Conservation (phyloP, 306 rosid genomes). For the Morella rubra region DNA sequence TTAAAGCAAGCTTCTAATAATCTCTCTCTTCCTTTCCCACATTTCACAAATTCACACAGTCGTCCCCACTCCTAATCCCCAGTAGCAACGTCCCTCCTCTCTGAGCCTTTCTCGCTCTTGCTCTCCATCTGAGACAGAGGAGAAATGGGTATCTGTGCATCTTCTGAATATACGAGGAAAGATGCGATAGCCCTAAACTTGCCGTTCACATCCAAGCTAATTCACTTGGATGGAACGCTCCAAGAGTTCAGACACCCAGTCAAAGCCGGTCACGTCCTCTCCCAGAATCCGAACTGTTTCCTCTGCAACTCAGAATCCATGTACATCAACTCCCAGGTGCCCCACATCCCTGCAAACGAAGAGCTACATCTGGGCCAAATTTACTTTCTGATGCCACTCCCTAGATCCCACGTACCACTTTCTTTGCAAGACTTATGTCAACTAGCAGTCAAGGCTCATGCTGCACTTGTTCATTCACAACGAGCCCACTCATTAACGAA, state of each 20-base stretch:
- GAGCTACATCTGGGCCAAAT: conserved; percentile 56
- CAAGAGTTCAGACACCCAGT: conserved; percentile 48
- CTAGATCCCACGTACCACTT: conserved; percentile 35
- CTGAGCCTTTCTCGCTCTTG: conserved; percentile 3
- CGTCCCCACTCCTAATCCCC: not conserved
- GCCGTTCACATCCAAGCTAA: conserved; percentile 38
- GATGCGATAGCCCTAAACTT: conserved; percentile 17
- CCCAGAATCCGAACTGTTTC: conserved; percentile 54
- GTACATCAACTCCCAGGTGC: conserved; percentile 36
- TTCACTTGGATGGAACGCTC: conserved; percentile 51
- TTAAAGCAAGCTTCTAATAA: too few relatives aligned
- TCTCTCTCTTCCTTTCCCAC: conserved; percentile 21
- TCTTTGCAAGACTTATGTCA: conserved; percentile 52
- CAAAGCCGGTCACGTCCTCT: conserved; percentile 47
- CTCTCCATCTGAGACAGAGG: conserved; percentile 6
- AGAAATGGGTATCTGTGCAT: conserved; percentile 60
- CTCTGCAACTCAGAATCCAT: conserved; percentile 56
- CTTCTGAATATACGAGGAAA: conserved; percentile 34
- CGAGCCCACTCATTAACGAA: not conserved
- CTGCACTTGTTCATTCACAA: conserved; percentile 43
- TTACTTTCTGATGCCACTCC: conserved; percentile 52
- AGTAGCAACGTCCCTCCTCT: not conserved
- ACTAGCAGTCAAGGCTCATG: conserved; percentile 57
- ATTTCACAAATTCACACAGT: conserved; percentile 4
- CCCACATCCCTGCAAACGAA: conserved; percentile 31